Conservation (phyloP, 176 grass and related monocot species). For the Oryza longistaminata region DNA sequence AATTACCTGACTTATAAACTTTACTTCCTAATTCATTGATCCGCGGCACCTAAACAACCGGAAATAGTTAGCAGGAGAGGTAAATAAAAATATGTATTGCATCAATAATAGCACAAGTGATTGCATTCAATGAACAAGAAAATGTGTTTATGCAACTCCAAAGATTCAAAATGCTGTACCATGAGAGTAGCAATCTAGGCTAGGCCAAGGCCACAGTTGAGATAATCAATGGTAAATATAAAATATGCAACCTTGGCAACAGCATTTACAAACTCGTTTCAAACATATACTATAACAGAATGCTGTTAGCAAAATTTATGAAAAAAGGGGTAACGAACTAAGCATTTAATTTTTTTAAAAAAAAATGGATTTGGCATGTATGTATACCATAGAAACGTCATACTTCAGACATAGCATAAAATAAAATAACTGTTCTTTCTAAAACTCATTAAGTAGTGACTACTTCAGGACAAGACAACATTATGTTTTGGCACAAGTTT, state of each 20-base stretch:
- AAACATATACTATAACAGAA: conserved; percentile 9
- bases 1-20: conserved; percentile 24
- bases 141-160: not conserved
- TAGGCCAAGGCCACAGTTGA: not conserved
- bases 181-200: not conserved
- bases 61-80: conserved; percentile 22
- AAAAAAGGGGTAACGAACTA: not conserved
- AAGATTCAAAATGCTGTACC: not conserved
- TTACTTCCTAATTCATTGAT: conserved; percentile 86
- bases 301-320: conserved; percentile 23
- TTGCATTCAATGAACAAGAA: conserved; percentile 1
- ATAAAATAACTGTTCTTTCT: not conserved
- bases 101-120: conserved; percentile 10
- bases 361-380: not conserved
- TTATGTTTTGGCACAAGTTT: not conserved
- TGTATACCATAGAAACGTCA: not conserved
- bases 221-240: not conserved
- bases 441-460: not conserved
- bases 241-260: not conserved
- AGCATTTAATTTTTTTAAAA: not conserved
- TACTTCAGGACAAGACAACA: not conserved
- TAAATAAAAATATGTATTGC: conserved; percentile 23
- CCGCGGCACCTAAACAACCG: conserved; percentile 83
- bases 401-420: not conserved
- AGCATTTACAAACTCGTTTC: not conserved